Percentiles rank a stretch among this genome's conserved stretches.
Conservation (phyloP, 176 grass and related monocot species). For the Oryza nivara region DNA sequence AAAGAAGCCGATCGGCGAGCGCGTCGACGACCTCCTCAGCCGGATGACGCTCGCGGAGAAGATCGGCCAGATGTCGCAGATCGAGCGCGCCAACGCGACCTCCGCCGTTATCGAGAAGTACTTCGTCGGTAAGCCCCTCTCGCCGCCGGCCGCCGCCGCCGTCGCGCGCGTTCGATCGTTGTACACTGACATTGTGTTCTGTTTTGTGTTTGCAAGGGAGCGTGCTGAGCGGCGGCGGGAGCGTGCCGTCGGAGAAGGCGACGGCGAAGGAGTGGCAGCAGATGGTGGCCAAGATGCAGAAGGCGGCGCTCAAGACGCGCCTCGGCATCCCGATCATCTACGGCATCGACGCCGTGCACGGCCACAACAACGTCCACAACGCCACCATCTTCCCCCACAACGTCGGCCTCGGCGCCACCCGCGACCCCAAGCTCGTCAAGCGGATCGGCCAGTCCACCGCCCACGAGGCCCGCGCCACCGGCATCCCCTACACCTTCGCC, state of each 20-base stretch:
- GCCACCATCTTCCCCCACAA: constrained; percentile 96
- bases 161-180: no score
- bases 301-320: constrained; percentile 71
- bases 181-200: not conserved
- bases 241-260: constrained; percentile 56
- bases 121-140: constrained; percentile 54
- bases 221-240: constrained; percentile 90
- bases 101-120: constrained; percentile 61
- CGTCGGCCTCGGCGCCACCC: constrained; percentile 79
- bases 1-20: constrained; percentile 53
- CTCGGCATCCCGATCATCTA: constrained; percentile 93
- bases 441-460: constrained; percentile 71
- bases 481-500: constrained; percentile 86
- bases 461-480: constrained; percentile 73
- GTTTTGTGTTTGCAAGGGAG: constrained; percentile 49
- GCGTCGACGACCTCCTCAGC: constrained; percentile 61
- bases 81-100: constrained; percentile 67
- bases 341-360: constrained; percentile 91
- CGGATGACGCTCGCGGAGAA: constrained; percentile 91
- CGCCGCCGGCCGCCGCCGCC: not conserved
- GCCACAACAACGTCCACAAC: constrained; percentile 78
- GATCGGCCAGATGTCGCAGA: constrained; percentile 92
- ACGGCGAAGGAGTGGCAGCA: constrained; percentile 57
- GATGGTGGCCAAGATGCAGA: constrained; percentile 73
- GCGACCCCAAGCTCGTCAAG: constrained; percentile 70